Evolutionary conservation across 208 protist genomes (phyloP).

Genomic region (Crithidia expoeki): DNA sequence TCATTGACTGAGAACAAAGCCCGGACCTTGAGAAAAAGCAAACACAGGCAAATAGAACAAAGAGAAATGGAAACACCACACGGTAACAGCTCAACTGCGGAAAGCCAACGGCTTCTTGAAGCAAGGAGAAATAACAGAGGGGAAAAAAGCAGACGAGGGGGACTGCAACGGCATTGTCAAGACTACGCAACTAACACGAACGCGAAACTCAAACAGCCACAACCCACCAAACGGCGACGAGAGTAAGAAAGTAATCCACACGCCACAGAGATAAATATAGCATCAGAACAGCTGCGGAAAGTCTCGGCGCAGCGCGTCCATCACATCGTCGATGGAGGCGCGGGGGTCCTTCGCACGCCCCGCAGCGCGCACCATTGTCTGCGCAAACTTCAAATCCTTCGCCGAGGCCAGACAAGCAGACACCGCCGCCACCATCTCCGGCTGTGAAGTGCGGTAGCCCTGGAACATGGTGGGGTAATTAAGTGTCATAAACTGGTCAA

Average conservation of each 20-base stretch:
- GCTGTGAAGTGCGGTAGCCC: conserved; percentile 75
- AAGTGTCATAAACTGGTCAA: conserved; percentile 80
- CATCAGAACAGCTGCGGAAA: conserved; percentile 66
- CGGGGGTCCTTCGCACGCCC: conserved; percentile 63
- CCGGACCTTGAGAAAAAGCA: neutral
- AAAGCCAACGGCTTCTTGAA: no score
- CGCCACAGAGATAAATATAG: no score
- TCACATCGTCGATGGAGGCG: conserved; percentile 70
- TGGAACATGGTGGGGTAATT: conserved; percentile 78
- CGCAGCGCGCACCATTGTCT: conserved; percentile 69
- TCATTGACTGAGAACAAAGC: no score
- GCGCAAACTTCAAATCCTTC: conserved; percentile 64
- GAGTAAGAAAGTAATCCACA: no score
- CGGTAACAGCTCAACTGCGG: no score
- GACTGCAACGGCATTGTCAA: neutral
- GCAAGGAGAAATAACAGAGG: no score
- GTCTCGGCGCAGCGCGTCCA: conserved; percentile 74
- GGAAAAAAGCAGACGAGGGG: neutral
- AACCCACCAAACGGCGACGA: no score
- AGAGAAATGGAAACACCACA: neutral
- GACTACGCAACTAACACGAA: neutral
- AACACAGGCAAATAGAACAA: neutral
- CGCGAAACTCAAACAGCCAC: neutral
- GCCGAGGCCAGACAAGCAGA: conserved; percentile 61
- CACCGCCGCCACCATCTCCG: conserved; percentile 74